Base-by-base conservation (phyloP, 2,329 filamentous ascomycete genomes). In the Allantophomopsis lycopodina region DNA sequence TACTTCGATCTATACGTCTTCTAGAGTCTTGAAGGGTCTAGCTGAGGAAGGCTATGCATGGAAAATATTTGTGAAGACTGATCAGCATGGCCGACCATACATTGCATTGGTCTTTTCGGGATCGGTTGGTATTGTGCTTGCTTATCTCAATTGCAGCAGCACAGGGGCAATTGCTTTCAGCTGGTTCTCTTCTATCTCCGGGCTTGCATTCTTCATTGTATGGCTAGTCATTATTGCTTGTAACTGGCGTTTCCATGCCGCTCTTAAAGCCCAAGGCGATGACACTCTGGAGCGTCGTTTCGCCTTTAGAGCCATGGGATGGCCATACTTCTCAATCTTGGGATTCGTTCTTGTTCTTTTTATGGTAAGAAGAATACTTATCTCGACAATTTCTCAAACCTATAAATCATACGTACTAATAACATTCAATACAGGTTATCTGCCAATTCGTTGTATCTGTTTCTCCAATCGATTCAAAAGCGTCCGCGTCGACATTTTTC, bases 131-230 rank as follows among this genome's bases (percentile, higher is more conserved):
- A 62, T 73, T 3, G 66, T 83, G 7, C 20, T 21, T 21, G 71
- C 65, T 17, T 83, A 79, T 58, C 64, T 83, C 42, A 79, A 79
- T 56, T 62, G 81, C 15, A 73, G 70, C 11, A 57, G 62, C 34
- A 60, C 58, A 42, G 75, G 73, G 38, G 63, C 63, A 8, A 58
- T 65, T 7, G 78, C 79, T 17, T 83, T 83, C 59, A 66, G 71
- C 63, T 83, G 79, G 78, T 64, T 83, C 37, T 65, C 82, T 49
- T 79, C 79, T 58, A 72, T 83, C 46, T 76, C 69, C 14, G 71
- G 75, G 40, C 72, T 77, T 13, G 74, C 73, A 7, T 76, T 75
- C 11, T 72, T 82, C 54, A 77, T 81, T 49, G 72, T 68, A 32
- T 83, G 79, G 79, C 64, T 69, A 10, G 69, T 71, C 52, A 79